Conservation (phyloP, 1,284 basidiomycete species). For the Limonomyces culmigenus region DNA sequence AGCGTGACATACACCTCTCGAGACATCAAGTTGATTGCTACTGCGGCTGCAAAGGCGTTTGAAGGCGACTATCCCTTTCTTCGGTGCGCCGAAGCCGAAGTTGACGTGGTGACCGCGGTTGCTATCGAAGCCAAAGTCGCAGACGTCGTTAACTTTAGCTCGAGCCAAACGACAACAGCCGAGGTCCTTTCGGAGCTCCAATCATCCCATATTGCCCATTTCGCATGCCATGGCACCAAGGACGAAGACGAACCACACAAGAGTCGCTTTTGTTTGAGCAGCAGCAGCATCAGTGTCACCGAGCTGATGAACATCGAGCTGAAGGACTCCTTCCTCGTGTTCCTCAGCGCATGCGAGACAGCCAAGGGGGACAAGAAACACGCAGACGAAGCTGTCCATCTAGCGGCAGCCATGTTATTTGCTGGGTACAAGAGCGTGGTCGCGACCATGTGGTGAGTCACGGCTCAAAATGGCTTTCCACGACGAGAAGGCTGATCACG, state of each 20-base stretch:
- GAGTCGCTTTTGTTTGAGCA: not conserved
- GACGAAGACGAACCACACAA: not conserved
- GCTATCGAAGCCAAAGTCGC: not conserved
- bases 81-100: not conserved
- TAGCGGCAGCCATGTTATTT: slow-evolving; percentile 2
- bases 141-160: not conserved
- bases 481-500: not conserved
- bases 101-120: not conserved
- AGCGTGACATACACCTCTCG: too few relatives aligned
- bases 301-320: not conserved
- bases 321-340: slow-evolving; percentile 3
- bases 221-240: not conserved
- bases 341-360: slow-evolving; percentile 4
- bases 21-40: too few relatives aligned
- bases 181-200: too few relatives aligned
- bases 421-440: not conserved
- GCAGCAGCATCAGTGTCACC: not conserved
- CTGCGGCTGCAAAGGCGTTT: not conserved
- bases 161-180: too few relatives aligned
- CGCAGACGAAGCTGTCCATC: not conserved
- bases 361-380: not conserved
- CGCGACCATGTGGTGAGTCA: slow-evolving; percentile 1
- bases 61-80: not conserved
- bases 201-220: not conserved
- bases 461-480: not conserved